Percentiles rank a stretch among this genome's conserved stretches.
Evolutionary conservation across 208 protist species (phyloP).

Genomic region (Leptomonas pyrrhocoris): DNA sequence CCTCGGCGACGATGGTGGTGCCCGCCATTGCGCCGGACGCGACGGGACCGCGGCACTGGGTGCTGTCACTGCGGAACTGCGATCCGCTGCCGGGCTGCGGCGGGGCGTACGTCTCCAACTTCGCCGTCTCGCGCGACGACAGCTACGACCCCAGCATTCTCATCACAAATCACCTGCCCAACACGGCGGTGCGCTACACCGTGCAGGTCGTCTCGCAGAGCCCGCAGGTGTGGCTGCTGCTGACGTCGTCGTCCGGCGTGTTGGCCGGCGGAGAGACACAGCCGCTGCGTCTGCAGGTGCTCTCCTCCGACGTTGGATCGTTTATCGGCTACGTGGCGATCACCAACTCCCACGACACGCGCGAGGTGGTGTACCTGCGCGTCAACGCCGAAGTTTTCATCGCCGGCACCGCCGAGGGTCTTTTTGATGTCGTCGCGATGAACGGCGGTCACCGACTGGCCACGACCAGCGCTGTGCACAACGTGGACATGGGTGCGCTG

Average conservation of each 20-base stretch:
- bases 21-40: neutral
- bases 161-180: constrained; percentile 64
- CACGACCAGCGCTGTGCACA: constrained; percentile 40
- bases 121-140: constrained; percentile 73
- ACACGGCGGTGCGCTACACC: constrained; percentile 65
- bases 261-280: constrained; percentile 71
- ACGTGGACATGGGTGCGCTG: constrained; percentile 70
- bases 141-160: constrained; percentile 66
- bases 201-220: constrained; percentile 76
- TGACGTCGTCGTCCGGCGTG: constrained; percentile 46
- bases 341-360: constrained; percentile 54
- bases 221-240: constrained; percentile 79
- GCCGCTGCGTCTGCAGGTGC: constrained; percentile 69
- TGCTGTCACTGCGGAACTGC: constrained; percentile 73
- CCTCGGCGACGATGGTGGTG: neutral
- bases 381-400: constrained; percentile 82
- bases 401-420: constrained; percentile 60
- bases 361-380: constrained; percentile 76
- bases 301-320: constrained; percentile 80
- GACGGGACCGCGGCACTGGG: constrained; percentile 31
- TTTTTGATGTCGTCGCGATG: constrained; percentile 81
- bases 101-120: constrained; percentile 63
- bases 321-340: constrained; percentile 82
- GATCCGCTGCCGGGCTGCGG: constrained; percentile 41
- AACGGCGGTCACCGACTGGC: constrained; percentile 50